These are phyloP conservation scores for Golovinomyces cichoracearum DNA, from an alignment of 2,329 filamentous ascomycete genomes.

Conservation along the genomic window DNA sequence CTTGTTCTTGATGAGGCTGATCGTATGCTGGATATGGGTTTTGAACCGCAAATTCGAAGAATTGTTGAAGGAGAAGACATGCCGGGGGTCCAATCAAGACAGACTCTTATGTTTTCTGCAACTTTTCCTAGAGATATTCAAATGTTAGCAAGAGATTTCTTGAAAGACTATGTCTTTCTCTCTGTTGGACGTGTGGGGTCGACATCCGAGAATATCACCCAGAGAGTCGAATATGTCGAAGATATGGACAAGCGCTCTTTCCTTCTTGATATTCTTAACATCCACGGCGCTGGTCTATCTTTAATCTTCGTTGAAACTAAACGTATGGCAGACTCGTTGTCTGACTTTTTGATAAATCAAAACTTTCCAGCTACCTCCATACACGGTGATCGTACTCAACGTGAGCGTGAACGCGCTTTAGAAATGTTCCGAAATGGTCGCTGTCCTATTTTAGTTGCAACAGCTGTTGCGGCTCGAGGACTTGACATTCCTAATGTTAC, in stretches of 20 bases:
- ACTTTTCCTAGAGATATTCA: slow-evolving; percentile 98
- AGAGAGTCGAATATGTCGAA: slow-evolving; percentile 95
- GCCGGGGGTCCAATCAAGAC: slow-evolving; percentile 56
- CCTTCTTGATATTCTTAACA: slow-evolving; percentile 89
- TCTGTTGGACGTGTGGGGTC: slow-evolving; percentile 96
- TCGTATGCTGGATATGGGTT: slow-evolving; percentile 99
- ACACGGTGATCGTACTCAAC: slow-evolving; percentile 93
- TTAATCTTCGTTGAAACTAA: slow-evolving; percentile 99
- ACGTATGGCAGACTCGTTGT: slow-evolving; percentile 95
- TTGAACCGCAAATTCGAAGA: slow-evolving; percentile 96
- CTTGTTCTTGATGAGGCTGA: slow-evolving; percentile 96
- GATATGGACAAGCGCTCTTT: slow-evolving; percentile 95
- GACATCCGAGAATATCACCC: slow-evolving; percentile 98
- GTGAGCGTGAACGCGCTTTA: slow-evolving; percentile 89
- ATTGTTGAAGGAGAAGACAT: slow-evolving; percentile 98
- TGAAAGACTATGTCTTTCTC: slow-evolving; percentile 98
- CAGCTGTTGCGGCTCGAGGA: slow-evolving; percentile 64
- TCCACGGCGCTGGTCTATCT: slow-evolving; percentile 65
- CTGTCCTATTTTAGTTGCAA: slow-evolving; percentile 90
- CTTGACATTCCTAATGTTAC: slow-evolving; percentile 80
- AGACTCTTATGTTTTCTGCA: slow-evolving; percentile 99
- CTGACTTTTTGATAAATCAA: slow-evolving; percentile 96
- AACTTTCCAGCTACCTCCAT: slow-evolving; percentile 96
- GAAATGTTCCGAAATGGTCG: slow-evolving; percentile 93
- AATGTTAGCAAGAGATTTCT: slow-evolving; percentile 93